Evolutionary conservation across 1,284 basidiomycete genomes (phyloP).

Genomic region (Ustilago lituana): DNA sequence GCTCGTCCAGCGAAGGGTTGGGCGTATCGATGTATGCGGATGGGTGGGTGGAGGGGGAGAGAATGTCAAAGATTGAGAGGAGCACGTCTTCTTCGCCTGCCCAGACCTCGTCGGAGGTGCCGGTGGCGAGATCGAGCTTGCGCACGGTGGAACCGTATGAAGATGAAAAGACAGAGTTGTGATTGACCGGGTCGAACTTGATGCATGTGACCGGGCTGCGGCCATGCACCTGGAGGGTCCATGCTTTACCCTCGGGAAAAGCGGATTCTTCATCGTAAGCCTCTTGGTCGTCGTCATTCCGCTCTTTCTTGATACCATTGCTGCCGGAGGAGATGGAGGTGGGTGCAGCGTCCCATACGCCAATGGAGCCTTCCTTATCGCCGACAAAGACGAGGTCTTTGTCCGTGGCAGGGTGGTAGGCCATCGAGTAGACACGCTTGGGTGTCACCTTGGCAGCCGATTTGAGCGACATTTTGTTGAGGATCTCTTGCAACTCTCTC

Average conservation of each 20-base stretch:
- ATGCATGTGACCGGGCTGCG: conserved; percentile 60
- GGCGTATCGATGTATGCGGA: conserved; percentile 50
- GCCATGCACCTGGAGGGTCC: conserved; percentile 58
- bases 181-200: conserved; percentile 58
- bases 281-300: conserved; percentile 28
- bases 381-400: conserved; percentile 63
- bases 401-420: conserved; percentile 56
- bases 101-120: conserved; percentile 53
- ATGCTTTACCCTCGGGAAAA: conserved; percentile 45
- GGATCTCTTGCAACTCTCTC: conserved; percentile 41
- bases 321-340: not conserved
- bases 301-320: conserved; percentile 24
- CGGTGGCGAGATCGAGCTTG: conserved; percentile 47
- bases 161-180: conserved; percentile 50
- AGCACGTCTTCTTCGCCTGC: conserved; percentile 52
- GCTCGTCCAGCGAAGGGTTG: conserved; percentile 44
- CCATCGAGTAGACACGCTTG: conserved; percentile 60
- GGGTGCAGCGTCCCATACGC: conserved; percentile 60
- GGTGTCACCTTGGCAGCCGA: conserved; percentile 53
- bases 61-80: conserved; percentile 62
- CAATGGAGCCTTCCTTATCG: conserved; percentile 62
- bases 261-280: conserved; percentile 20
- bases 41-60: conserved; percentile 53
- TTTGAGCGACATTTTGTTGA: conserved; percentile 57
- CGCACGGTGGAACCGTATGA: conserved; percentile 64